Conservation (phyloP, 306 rosid genomes). For the Bauhinia variegata region DNA sequence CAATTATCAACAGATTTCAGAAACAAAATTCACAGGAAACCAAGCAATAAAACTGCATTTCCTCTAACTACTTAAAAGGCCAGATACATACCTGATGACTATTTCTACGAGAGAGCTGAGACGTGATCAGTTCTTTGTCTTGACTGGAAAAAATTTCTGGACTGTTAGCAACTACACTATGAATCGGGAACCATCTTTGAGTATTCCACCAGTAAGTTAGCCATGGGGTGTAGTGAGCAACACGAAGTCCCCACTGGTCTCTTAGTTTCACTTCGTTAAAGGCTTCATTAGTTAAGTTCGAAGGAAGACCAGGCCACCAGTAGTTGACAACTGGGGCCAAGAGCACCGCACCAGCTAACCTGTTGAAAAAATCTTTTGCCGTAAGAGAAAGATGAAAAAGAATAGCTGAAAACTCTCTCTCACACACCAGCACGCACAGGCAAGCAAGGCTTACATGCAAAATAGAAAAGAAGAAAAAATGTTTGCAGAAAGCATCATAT, state of each 20-base stretch:
- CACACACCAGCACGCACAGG: conserved; percentile 15
- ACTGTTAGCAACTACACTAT: conserved; percentile 12
- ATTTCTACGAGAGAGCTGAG: conserved; percentile 5
- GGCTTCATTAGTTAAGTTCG: conserved; percentile 60
- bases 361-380: conserved; percentile 36
- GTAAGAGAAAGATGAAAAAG: conserved; percentile 18
- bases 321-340: conserved; percentile 71
- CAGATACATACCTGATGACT: conserved; percentile 37
- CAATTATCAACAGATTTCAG: conserved; percentile 12
- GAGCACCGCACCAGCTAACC: conserved; percentile 81
- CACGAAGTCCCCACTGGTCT: conserved; percentile 81
- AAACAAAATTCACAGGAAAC: conserved; percentile 5
- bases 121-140: conserved; percentile 36
- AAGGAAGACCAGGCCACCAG: conserved; percentile 88
- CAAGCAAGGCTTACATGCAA: conserved; percentile 5
- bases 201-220: conserved; percentile 95
- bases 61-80: conserved; percentile 12
- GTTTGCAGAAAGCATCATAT: not conserved
- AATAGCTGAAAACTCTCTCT: not conserved
- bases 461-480: not conserved
- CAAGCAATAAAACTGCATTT: conserved; percentile 16
- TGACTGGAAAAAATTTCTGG: conserved; percentile 36
- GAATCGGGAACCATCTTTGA: conserved; percentile 74
- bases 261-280: conserved; percentile 37
- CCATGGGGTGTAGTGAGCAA: conserved; percentile 78